Conservation (phyloP, 441 rosid genomes). For the Arabidopsis hybrid region DNA sequence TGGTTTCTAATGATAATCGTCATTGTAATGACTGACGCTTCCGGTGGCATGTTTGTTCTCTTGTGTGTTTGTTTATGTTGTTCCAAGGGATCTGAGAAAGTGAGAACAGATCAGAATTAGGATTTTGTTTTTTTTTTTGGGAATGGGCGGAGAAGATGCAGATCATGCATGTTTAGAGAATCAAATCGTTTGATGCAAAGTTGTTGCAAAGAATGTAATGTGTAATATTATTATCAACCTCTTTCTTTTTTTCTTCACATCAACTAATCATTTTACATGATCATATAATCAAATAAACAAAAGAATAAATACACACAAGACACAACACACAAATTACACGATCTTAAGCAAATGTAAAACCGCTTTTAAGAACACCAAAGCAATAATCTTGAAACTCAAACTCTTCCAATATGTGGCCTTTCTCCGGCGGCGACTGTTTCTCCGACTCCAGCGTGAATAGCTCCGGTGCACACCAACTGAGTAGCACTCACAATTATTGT, state of each 20-base stretch:
- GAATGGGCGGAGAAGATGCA: background rate
- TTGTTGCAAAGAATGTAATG: conserved; percentile 33
- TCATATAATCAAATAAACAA: conserved; percentile 18
- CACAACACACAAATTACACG: conserved; percentile 29
- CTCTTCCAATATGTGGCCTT: conserved; percentile 37
- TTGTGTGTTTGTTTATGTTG: conserved; percentile 36
- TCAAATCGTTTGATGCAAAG: conserved; percentile 19
- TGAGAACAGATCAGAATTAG: conserved; percentile 29
- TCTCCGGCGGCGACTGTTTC: conserved; percentile 39
- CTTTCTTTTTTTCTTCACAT: background rate
- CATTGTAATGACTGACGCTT: conserved; percentile 28
- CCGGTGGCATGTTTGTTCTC: conserved; percentile 25
- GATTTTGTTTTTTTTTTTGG: background rate
- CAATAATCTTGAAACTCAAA: conserved; percentile 44
- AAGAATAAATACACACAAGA: background rate
- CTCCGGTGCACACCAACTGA: conserved; percentile 72
- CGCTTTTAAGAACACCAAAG: conserved; percentile 5
- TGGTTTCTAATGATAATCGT: background rate
- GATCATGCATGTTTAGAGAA: conserved; percentile 24
- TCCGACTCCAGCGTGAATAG: conserved; percentile 61
- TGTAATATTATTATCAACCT: conserved; percentile 25
- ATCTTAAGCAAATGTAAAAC: conserved; percentile 19
- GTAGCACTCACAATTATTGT: conserved; percentile 68
- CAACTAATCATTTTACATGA: background rate
- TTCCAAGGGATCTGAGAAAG: conserved; percentile 22